Evolutionary conservation across 179 eudicot genomes (phyloP), one percentile per base, ranked within the genome.

Genomic region (Beta macrorhiza): DNA sequence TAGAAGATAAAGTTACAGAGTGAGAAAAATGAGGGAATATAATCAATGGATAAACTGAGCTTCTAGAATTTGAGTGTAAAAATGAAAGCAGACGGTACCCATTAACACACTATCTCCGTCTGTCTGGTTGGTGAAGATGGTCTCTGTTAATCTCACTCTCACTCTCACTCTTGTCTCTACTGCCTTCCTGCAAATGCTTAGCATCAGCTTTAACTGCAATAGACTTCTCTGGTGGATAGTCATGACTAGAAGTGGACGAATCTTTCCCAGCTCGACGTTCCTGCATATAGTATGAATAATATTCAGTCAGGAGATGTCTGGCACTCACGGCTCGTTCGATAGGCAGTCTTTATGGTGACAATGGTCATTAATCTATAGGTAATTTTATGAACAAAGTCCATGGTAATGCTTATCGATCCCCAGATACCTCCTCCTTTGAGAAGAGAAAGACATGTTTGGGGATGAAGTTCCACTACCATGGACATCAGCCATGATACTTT

Each of bases 121-220:
- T 81, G 71, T 72, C 61, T 73, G 79, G 85, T 52, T 83, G 88
- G 32, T 82, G 81, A 83, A 82, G 81, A 80, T 82, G 87, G 74
- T 87, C 88, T 78, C 81, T 86, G 80, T 87, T 83, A 73, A 89
- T 37, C 42, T 37, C 42, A 37, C 42, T 88, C 68, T 87, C 91
- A 12, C 87, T 87, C 68, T 93, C 95, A 55, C 92, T 90, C 79
- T 82, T 85, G 73, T 91, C 87, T 53, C 91, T 83, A 78, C 80
- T 76, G 42, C 76, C 86, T 86, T 90, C 95, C 70, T 42, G 79
- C 44, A 81, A 74, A 67, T 83, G 89, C 74, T 83, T 85, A 75
- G 85, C 82, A 32, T 74, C 86, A 14, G 72, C 67, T 79, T 84
- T 86, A 58, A 78, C 25, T 17, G 83, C 74, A 56, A 53, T 79